Conservation (phyloP, 306 rosid genomes). For the Benincasa hispida region DNA sequence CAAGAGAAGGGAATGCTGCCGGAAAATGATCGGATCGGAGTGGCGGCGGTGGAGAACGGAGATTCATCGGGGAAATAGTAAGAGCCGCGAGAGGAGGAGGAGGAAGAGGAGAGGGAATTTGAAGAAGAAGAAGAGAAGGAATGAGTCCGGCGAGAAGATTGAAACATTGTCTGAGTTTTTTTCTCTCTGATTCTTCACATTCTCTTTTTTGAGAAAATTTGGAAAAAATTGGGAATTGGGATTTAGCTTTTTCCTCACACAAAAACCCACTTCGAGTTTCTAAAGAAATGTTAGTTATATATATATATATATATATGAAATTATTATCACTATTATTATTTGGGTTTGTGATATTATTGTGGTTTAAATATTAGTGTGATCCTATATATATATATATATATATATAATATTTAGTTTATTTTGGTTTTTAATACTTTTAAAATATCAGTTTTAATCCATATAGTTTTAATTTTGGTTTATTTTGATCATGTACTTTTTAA, state of each 20-base stretch:
- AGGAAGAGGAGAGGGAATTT: background rate
- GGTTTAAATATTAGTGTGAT: too few relatives aligned
- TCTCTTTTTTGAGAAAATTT: background rate
- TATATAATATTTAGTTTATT: too few relatives aligned
- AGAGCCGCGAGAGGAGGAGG: slow-evolving; percentile 31
- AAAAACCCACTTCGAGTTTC: background rate
- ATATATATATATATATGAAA: background rate
- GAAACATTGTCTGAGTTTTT: background rate
- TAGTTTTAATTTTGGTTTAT: too few relatives aligned
- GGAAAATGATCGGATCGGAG: slow-evolving; percentile 38
- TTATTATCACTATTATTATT: background rate
- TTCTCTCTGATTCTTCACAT: background rate
- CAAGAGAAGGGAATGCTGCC: slow-evolving; percentile 96
- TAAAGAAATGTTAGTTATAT: background rate
- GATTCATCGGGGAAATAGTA: slow-evolving; percentile 30
- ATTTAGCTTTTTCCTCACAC: background rate
- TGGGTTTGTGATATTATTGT: background rate
- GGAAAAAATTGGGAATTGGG: background rate
- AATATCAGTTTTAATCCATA: too few relatives aligned
- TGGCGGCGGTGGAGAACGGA: slow-evolving; percentile 16
- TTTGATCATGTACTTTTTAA: too few relatives aligned
- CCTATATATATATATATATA: too few relatives aligned
- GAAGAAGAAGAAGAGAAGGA: slow-evolving; percentile 47
- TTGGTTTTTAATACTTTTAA: too few relatives aligned
- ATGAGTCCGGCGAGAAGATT: slow-evolving; percentile 19